Base-by-base conservation (phyloP, 768 basidiomycete genomes). In the Rhodotorula graminis region DNA sequence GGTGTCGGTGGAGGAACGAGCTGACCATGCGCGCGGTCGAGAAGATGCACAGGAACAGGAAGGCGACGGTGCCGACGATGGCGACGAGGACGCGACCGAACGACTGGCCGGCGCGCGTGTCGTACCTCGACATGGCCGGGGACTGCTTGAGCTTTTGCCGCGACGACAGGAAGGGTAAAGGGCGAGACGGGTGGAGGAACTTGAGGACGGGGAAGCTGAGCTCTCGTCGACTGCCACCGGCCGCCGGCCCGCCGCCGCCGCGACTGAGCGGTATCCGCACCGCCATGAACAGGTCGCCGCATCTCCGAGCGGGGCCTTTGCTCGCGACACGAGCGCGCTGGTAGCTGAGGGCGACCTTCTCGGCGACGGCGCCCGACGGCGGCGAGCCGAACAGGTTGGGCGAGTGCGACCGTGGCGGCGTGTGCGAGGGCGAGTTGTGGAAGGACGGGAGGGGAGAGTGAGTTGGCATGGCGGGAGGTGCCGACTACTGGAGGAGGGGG, bases 281-380 rank as follows among this genome's bases (percentile, higher is more conserved):
- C 4, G 55, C 56, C 29, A 60, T 49, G 37, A 72, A 72, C 15
- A 64, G 21, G 16, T 42, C 29, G 29, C 63, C 62, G 27, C 31
- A 44, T 15, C 66, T 52, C 37, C 44, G 50, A 33, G 50, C 6
- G 18, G 62, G 50, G 7, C 52, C 67, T 9, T 49, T 42, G 9
- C 8, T 2, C 27, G 16, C 25, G 4, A 47, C 5, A 0, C 62
- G 46, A 12, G 71, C 64, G 27, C 72, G 63, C 49, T 69, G 72
- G 67, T 73, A 69, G 19, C 64, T 65, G 27, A 73, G 60, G 23
- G 72, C 72, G 55, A 69, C 72, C 57, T 73, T 73, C 55, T 73
- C 72, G 1, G 72, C 64, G 40, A 73, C 67, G 40, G 58, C 61
- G 37, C 62, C 59, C 18, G 61, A 62, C 0, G 61, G 59, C 44